phyloP scores from a whole-genome alignment of 768 basidiomycete genomes.

The Lactifluus rugatus region DNA sequence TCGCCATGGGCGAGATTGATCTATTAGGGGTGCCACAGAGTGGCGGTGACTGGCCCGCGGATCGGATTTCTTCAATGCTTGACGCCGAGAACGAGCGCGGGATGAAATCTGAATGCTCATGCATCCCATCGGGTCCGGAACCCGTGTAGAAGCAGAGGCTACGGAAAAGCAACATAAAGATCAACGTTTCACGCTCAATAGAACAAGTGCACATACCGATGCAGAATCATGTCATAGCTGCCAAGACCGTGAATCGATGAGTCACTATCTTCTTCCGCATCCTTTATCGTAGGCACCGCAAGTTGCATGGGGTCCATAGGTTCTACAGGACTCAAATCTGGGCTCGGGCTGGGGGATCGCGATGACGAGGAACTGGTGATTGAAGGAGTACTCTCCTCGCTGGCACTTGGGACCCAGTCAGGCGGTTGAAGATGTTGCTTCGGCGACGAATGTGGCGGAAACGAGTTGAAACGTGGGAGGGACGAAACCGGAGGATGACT shows the following conservation, averaged over 20 bases:
- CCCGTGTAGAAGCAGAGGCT: slow-evolving; percentile 84
- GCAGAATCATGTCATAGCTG: slow-evolving; percentile 52
- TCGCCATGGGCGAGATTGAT: slow-evolving; percentile 8
- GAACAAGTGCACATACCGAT: slow-evolving; percentile 38
- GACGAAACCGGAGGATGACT: slow-evolving; percentile 4
- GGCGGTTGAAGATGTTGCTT: background rate
- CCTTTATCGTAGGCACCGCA: background rate
- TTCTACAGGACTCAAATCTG: slow-evolving; percentile 6
- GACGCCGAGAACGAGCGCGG: slow-evolving; percentile 42
- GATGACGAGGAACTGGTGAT: slow-evolving; percentile 16
- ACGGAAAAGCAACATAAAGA: slow-evolving; percentile 12
- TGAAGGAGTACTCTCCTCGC: slow-evolving; percentile 17
- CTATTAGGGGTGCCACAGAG: background rate
- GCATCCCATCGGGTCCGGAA: slow-evolving; percentile 20
- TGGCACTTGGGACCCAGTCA: background rate
- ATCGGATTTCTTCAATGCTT: slow-evolving; percentile 43
- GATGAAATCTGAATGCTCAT: slow-evolving; percentile 24
- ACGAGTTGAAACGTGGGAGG: slow-evolving; percentile 12
- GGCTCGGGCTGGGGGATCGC: slow-evolving; percentile 14
- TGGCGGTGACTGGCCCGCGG: slow-evolving; percentile 18
- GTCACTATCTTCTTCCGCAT: background rate
- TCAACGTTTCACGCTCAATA: background rate
- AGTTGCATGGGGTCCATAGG: background rate
- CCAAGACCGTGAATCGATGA: slow-evolving; percentile 10
- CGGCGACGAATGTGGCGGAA: slow-evolving; percentile 14